phyloP scores from a whole-genome alignment of 129 eudicot species.

The Escallonia herrerae region DNA sequence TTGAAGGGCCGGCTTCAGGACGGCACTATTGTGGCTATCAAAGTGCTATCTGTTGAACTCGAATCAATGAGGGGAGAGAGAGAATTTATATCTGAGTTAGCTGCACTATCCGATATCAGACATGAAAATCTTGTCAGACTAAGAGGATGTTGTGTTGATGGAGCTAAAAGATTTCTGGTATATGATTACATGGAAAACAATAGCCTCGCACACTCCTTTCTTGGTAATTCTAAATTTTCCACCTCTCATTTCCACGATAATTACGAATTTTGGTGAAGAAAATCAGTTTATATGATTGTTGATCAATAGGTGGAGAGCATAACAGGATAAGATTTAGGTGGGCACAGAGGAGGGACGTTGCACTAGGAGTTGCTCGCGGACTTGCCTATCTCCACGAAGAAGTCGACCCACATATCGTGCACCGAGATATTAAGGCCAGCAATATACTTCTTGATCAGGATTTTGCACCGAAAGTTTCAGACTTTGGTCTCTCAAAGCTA shows the following conservation, averaged over 20 bases:
- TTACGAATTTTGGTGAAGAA: no score
- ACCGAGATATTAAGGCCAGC: slow-evolving; percentile 78
- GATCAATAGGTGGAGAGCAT: slow-evolving; percentile 40
- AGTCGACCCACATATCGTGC: slow-evolving; percentile 57
- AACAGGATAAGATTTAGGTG: slow-evolving; percentile 52
- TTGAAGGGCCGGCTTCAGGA: slow-evolving; percentile 57
- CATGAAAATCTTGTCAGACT: slow-evolving; percentile 80
- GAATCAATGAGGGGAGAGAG: slow-evolving; percentile 88
- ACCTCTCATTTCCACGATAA: no score
- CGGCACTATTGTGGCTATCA: slow-evolving; percentile 62
- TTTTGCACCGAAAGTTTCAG: slow-evolving; percentile 68
- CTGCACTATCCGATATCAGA: slow-evolving; percentile 55
- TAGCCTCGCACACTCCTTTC: slow-evolving; percentile 56
- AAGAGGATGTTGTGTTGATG: slow-evolving; percentile 72
- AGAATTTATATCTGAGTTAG: slow-evolving; percentile 72
- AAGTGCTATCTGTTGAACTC: slow-evolving; percentile 63
- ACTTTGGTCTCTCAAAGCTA: slow-evolving; percentile 76
- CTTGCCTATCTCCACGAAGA: slow-evolving; percentile 86
- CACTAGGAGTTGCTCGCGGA: slow-evolving; percentile 63
- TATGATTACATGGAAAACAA: slow-evolving; percentile 85
- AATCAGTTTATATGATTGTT: not conserved
- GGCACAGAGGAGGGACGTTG: slow-evolving; percentile 46
- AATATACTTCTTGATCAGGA: slow-evolving; percentile 72
- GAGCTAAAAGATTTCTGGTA: slow-evolving; percentile 56
- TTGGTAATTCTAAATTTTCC: slow-evolving; percentile 33